Conservation (phyloP, 352 stramenopile species). For the Globisporangium cylindrosporum region DNA sequence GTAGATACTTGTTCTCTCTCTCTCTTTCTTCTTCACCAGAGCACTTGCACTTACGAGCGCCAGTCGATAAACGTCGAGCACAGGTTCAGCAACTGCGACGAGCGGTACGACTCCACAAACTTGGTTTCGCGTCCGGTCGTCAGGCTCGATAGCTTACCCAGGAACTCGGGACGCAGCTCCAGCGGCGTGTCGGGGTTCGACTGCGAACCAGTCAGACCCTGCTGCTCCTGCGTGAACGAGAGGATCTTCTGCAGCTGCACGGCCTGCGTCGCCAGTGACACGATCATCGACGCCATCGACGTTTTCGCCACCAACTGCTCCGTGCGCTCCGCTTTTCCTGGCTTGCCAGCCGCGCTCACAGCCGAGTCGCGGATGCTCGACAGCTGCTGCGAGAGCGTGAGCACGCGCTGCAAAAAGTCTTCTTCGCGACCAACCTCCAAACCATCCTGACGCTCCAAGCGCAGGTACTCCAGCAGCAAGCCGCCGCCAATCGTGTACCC, state of each 20-base stretch:
- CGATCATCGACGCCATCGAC: constrained; percentile 62
- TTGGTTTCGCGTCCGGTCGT: constrained; percentile 40
- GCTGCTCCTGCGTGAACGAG: constrained; percentile 46
- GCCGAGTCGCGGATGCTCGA: constrained; percentile 31
- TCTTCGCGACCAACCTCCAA: constrained; percentile 52
- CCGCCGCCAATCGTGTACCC: constrained; percentile 54
- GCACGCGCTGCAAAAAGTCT: constrained; percentile 57
- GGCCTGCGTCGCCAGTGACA: constrained; percentile 50
- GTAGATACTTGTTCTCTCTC: not conserved
- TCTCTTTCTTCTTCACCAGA: not conserved
- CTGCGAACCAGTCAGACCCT: constrained; percentile 19
- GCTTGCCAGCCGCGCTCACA: constrained; percentile 17
- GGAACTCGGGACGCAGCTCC: constrained; percentile 50
- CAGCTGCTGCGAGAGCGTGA: constrained; percentile 54
- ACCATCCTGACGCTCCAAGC: constrained; percentile 57
- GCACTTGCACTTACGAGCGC: constrained; percentile 30
- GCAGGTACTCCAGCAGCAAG: constrained; percentile 67
- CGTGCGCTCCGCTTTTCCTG: constrained; percentile 17
- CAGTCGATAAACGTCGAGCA: constrained; percentile 65
- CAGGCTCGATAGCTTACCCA: constrained; percentile 34
- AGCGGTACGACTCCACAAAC: constrained; percentile 57
- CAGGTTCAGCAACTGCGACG: constrained; percentile 49
- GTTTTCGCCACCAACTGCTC: constrained; percentile 37
- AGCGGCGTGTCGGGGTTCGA: constrained; percentile 24
- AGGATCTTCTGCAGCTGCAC: constrained; percentile 50